These are phyloP conservation scores for Oleoguttula mirabilis DNA, from an alignment of 495 filamentous ascomycete species.

Conservation along the genomic window DNA sequence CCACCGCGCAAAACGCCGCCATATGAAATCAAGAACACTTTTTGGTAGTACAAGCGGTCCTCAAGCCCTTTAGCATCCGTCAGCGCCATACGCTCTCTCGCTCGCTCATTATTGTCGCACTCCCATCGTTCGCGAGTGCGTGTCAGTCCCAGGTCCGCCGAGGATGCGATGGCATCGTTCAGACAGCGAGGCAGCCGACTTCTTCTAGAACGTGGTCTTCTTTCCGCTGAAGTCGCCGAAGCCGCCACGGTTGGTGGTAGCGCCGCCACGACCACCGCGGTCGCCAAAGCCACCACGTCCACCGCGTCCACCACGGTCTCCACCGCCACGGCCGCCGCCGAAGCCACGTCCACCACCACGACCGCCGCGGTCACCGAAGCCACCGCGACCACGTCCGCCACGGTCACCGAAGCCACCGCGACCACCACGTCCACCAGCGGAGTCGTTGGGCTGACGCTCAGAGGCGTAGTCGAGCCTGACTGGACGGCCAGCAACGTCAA, in stretches of 20 bases:
- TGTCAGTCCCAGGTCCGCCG: too few relatives aligned
- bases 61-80: too few relatives aligned
- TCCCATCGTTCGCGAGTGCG: too few relatives aligned
- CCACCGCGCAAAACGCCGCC: too few relatives aligned
- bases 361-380: slow-evolving; percentile 37
- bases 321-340: slow-evolving; percentile 33
- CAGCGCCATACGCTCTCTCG: too few relatives aligned
- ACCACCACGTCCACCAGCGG: slow-evolving; percentile 39
- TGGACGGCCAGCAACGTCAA: slow-evolving; percentile 62
- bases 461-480: slow-evolving; percentile 84
- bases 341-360: slow-evolving; percentile 37
- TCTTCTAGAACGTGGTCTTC: slow-evolving; percentile 73
- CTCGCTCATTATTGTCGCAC: too few relatives aligned
- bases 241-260: slow-evolving; percentile 54
- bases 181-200: too few relatives aligned
- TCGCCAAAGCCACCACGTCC: slow-evolving; percentile 22
- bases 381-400: slow-evolving; percentile 35
- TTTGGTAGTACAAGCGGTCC: too few relatives aligned
- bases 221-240: slow-evolving; percentile 82
- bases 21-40: too few relatives aligned
- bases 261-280: slow-evolving; percentile 16
- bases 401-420: slow-evolving; percentile 38
- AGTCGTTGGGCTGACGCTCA: slow-evolving; percentile 48
- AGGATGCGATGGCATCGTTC: too few relatives aligned
- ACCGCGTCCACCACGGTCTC: slow-evolving; percentile 29